Conservation (phyloP, 345 rosid genomes). For the Cardiospermum halicacabum region DNA sequence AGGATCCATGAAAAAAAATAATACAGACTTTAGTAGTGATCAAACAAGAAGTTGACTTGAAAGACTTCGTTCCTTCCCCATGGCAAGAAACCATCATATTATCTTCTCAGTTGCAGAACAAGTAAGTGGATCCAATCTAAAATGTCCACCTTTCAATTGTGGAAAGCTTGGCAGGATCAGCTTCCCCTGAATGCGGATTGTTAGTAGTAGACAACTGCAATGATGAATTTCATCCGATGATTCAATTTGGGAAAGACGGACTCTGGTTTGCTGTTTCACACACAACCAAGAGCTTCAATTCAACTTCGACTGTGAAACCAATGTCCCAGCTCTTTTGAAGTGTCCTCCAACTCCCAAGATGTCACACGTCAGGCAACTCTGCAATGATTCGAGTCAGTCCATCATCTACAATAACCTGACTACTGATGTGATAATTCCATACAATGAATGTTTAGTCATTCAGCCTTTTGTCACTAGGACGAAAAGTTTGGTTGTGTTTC, state of each 20-base stretch:
- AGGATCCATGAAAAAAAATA: not conserved
- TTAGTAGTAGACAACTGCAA: conserved; percentile 25
- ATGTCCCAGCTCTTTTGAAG: conserved; percentile 17
- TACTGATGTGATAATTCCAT: not conserved
- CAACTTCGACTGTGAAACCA: conserved; percentile 5
- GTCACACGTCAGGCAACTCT: not conserved
- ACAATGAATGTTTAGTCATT: conserved; percentile 21
- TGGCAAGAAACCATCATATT: not conserved
- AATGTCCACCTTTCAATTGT: conserved; percentile 18
- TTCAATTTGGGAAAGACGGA: conserved; percentile 26
- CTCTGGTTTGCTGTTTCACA: conserved; percentile 16
- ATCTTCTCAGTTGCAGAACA: not conserved
- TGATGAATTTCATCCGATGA: not conserved
- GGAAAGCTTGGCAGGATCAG: conserved; percentile 8
- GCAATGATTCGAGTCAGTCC: conserved; percentile 9
- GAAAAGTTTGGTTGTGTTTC: not conserved
- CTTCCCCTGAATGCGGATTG: conserved; percentile 31
- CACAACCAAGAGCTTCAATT: conserved; percentile 14
- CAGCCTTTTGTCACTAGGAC: conserved; percentile 17
- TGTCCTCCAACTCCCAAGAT: conserved; percentile 13
- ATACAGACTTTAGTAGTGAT: conserved; percentile 1
- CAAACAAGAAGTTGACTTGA: no score
- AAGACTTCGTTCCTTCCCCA: no score
- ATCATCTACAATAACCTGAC: not conserved
- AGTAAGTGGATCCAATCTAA: not conserved